phyloP scores from a whole-genome alignment of 2,329 filamentous ascomycete genomes.

The Ceratocystis papillata region DNA sequence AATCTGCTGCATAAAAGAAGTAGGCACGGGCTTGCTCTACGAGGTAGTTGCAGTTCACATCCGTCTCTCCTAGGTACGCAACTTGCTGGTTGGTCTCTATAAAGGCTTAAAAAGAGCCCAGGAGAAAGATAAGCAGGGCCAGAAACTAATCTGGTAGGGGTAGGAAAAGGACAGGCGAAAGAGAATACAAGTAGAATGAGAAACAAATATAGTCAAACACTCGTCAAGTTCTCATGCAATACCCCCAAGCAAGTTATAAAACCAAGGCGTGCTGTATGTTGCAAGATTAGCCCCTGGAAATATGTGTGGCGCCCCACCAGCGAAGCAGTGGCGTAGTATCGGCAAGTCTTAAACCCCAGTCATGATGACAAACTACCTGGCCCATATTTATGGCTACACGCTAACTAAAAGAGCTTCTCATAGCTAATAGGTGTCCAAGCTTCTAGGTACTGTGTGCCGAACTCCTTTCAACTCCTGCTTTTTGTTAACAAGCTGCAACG shows the following conservation, averaged over 20 bases:
- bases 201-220: too few species aligned
- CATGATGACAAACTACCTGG: background rate
- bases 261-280: too few species aligned
- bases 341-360: background rate
- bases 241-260: too few species aligned
- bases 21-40: background rate
- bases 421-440: constrained; percentile 6
- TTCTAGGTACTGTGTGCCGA: background rate
- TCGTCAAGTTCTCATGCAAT: too few species aligned
- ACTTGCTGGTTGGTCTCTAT: background rate
- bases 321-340: too few species aligned
- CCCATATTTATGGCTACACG: background rate
- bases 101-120: background rate
- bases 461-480: background rate
- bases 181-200: too few species aligned
- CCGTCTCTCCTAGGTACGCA: background rate
- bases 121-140: background rate
- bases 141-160: background rate
- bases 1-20: background rate
- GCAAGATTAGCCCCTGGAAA: too few species aligned
- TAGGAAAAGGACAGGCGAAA: too few species aligned
- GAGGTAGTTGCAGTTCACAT: background rate
- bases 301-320: too few species aligned
- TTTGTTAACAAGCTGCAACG: background rate
- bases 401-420: background rate